Evolutionary conservation across 1,284 basidiomycete species (phyloP).

Genomic region (Laetiporus sulphureus): DNA sequence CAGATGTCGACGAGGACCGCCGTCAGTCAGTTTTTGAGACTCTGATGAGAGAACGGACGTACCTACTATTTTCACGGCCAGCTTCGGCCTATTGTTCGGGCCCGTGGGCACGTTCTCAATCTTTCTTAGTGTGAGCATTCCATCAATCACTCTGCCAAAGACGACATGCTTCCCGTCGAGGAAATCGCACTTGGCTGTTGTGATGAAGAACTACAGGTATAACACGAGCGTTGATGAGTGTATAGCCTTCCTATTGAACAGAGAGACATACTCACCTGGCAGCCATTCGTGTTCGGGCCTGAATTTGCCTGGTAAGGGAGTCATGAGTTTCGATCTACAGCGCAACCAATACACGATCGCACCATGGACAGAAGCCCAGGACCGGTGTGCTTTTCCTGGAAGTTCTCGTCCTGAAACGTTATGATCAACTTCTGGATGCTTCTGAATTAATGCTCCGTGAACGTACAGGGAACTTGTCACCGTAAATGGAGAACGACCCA

Average conservation of each 20-base stretch:
- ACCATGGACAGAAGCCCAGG: constrained; percentile 87
- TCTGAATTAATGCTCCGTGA: too few relatives aligned
- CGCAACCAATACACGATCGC: constrained; percentile 11
- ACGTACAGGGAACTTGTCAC: constrained; percentile 81
- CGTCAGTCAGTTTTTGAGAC: not conserved
- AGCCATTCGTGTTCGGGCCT: constrained; percentile 88
- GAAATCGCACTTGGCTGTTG: constrained; percentile 90
- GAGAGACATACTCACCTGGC: constrained; percentile 48
- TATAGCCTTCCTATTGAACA: constrained; percentile 1
- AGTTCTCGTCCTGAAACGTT: constrained; percentile 80
- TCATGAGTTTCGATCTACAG: constrained; percentile 1
- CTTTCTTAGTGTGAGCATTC: constrained; percentile 87
- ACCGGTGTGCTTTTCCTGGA: constrained; percentile 81
- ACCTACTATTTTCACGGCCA: constrained; percentile 83
- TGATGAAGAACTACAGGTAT: constrained; percentile 98
- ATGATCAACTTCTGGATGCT: not conserved
- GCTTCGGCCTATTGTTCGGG: constrained; percentile 77
- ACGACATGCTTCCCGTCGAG: constrained; percentile 87
- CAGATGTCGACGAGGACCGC: too few relatives aligned
- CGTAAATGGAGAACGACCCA: constrained; percentile 92
- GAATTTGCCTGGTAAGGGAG: constrained; percentile 72
- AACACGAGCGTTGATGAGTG: not conserved
- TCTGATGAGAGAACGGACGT: constrained; percentile 3
- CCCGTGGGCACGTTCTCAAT: constrained; percentile 94
- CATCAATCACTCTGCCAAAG: constrained; percentile 82